These are phyloP conservation scores for Cadophora sp. DNA, from an alignment of 2,329 filamentous ascomycete species.

Conservation along the genomic window DNA sequence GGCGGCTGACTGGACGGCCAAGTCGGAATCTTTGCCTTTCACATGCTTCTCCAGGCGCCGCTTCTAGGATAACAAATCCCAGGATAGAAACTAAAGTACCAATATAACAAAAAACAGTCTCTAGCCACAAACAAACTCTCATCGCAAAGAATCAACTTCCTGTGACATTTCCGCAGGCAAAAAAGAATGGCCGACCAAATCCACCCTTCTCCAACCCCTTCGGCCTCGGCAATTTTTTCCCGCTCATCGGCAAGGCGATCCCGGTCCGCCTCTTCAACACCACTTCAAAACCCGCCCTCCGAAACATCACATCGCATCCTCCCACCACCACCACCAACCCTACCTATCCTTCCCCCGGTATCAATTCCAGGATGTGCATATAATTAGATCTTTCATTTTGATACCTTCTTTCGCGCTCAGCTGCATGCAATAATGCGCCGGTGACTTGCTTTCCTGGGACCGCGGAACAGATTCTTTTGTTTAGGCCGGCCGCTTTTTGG, in stretches of 20 bases:
- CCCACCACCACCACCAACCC: neutral
- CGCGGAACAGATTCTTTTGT: neutral
- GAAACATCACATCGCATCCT: neutral
- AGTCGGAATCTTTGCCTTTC: too few relatives aligned
- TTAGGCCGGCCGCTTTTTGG: neutral
- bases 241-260: neutral
- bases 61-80: too few relatives aligned
- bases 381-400: neutral
- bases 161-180: too few relatives aligned
- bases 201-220: neutral
- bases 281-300: neutral
- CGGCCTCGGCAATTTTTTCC: slow-evolving; percentile 13
- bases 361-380: neutral
- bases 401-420: neutral
- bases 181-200: slow-evolving; percentile 4
- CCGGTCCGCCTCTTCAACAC: slow-evolving; percentile 2
- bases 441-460: neutral
- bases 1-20: too few relatives aligned
- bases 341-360: neutral
- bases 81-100: too few relatives aligned
- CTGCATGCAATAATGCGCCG: slow-evolving; percentile 4
- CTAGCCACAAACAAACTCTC: too few relatives aligned
- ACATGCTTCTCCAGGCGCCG: too few relatives aligned
- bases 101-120: too few relatives aligned
- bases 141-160: too few relatives aligned